Base-by-base conservation (phyloP, 2,329 filamentous ascomycete species). In the Ceratocystis cubensis region DNA sequence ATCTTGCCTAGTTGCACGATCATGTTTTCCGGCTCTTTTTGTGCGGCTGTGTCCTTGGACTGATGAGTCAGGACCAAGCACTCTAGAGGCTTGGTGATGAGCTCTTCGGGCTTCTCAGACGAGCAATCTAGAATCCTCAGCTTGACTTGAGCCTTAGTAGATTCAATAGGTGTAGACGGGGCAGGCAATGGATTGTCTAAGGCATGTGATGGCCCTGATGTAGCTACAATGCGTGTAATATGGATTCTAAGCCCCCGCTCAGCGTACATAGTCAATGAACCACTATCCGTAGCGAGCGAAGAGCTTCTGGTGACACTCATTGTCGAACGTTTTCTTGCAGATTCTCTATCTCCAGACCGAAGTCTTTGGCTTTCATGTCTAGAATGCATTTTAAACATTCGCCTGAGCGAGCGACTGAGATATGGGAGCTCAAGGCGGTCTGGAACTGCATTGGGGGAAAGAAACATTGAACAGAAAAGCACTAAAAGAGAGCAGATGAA, bases 1-100 rank as follows among this genome's bases (percentile, higher is more conserved):
- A 84, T 84, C 56, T 33, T 20, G 28, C 30, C 56, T 5, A 37
- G 28, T 15, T 37, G 56, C 7, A 59, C n/a, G 10, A 30, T 15
- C 56, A 59, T 30, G 30, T 59, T 4, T 59, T n/a, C 30, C 28
- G 56, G 56, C 5, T 37, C 17, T 37, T 59, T 59, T 59, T n/a
- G 56, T n/a, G 17, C 15, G 33, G 25, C 20, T 20, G 25, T 30
- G 37, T 15, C 6, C 25, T 33, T 15, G 28, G 7, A 10, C 30
- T 30, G 56, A n/a, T 15, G 56, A 10, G 56, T n/a, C 28, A 59
- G 25, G 6, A 64, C 37, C 45, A 46, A 53, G 45, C 62, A 48
- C 45, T 33, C 46, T 5, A 53, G 33, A 7, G 62, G 46, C 25
- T 64, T 64, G 8, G 28, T 64, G 45, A 64, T 37, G 13, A 64